Percentiles rank a stretch among this genome's conserved stretches.
phyloP scores from a whole-genome alignment of 257 asterid species.

The Ophiorrhiza pumila region DNA sequence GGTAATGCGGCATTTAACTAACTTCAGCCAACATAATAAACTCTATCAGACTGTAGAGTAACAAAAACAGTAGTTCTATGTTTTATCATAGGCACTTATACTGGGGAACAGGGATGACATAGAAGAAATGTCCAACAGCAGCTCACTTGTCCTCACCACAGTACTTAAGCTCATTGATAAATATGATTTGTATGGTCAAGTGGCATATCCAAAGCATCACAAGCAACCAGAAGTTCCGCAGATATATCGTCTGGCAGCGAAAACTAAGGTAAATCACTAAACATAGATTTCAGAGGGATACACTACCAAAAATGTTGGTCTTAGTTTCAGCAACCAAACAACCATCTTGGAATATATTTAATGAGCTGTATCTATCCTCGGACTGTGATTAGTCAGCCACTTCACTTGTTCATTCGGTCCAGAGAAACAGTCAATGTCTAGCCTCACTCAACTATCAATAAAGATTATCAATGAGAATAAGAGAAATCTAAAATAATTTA shows the following conservation, averaged over 20 bases:
- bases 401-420: background rate
- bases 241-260: conserved; percentile 60
- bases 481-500: background rate
- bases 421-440: background rate
- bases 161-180: conserved; percentile 61
- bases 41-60: background rate
- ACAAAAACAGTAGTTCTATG: conserved; percentile 13
- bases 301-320: background rate
- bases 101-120: conserved; percentile 68
- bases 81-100: conserved; percentile 48
- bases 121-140: conserved; percentile 56
- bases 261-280: conserved; percentile 52
- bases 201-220: conserved; percentile 67
- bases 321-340: background rate
- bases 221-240: conserved; percentile 63
- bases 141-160: conserved; percentile 55
- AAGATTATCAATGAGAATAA: background rate
- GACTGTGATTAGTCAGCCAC: background rate
- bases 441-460: background rate
- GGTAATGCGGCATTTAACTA: conserved; percentile 31
- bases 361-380: background rate
- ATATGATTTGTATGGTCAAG: conserved; percentile 59
- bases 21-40: background rate
- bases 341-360: background rate
- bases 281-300: background rate